Percentiles rank a stretch among this genome's conserved stretches.
Evolutionary conservation across 179 eudicot genomes (phyloP).

Genomic region (Amaranthus tricolor): DNA sequence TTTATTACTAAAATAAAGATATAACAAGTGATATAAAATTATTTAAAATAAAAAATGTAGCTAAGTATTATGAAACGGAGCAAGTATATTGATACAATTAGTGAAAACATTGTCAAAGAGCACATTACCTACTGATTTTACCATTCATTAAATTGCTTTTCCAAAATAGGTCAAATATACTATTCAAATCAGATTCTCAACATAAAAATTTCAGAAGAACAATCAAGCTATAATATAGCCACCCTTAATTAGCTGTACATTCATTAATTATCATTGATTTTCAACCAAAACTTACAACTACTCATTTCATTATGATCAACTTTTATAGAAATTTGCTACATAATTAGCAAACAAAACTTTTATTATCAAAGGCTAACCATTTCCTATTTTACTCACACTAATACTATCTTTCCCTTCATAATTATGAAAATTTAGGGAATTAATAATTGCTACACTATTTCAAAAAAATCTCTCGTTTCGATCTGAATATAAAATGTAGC

Average conservation of each 20-base stretch:
- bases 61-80: too few species aligned
- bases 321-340: not conserved
- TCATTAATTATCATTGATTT: constrained; percentile 3
- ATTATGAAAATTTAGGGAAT: not conserved
- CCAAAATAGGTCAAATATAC: constrained; percentile 9
- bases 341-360: not conserved
- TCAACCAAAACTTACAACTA: constrained; percentile 13
- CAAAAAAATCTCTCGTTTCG: too few species aligned
- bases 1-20: too few species aligned
- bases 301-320: not conserved
- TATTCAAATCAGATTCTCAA: constrained; percentile 1
- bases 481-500: too few species aligned
- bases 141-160: constrained; percentile 9
- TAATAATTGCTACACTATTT: not conserved
- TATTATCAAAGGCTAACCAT: not conserved
- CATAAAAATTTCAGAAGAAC: constrained; percentile 6
- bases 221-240: constrained; percentile 11
- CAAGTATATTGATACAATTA: not conserved
- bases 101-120: not conserved
- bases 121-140: not conserved
- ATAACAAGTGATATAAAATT: too few species aligned
- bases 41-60: too few species aligned
- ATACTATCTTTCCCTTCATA: not conserved
- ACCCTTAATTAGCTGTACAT: constrained; percentile 16
- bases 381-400: not conserved